Base-by-base conservation (phyloP, 345 rosid species). In the Bruguiera gymnorhiza region DNA sequence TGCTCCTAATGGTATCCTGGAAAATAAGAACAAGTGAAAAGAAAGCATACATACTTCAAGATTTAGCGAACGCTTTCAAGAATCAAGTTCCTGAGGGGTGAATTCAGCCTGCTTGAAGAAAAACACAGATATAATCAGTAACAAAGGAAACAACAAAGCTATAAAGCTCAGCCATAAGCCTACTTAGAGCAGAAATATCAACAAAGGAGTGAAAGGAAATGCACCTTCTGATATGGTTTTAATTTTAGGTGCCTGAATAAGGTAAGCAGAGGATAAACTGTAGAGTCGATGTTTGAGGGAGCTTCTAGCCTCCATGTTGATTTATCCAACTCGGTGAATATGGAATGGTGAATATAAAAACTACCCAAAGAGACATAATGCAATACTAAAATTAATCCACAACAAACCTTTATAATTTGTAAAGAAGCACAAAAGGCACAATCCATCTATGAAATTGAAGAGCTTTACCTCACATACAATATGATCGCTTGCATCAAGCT, bases 271-370 rank as follows among this genome's bases (percentile, higher is more conserved):
- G 90, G 88, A 66, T 84, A 78, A 72, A 72, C 65, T 5, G 85
- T 79, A 58, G 86, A 75, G 60, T 81, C 76, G 0, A 81, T 51
- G 55, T 74, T 65, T 15, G 83, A 67, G 21, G 81, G 70, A 71
- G 78, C 72, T 65, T 83, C 88, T 27, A 86, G 76, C 63, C 76
- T 75, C 87, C 88, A 86, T 23, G 85, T 73, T 8, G 83, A 86
- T 34, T 69, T 73, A 66, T 70, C 81, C 55, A 65, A 72, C 43
- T 78, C 71, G 20, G 78, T 76, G 76, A 83, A 81, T 64, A 84
- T 77, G 0, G 87, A 83, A 58, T 68, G 75, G 76, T 84, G 84
- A 63, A 84, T 77, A 64, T 82, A 86, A 59, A 86, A 86, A 70
- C 90, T 86, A 46, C 1, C 63, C 48, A 59, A 50, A 52, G 9